Evolutionary conservation across 352 stramenopile species (phyloP).

Genomic region (Halophytophthora batemanensis): DNA sequence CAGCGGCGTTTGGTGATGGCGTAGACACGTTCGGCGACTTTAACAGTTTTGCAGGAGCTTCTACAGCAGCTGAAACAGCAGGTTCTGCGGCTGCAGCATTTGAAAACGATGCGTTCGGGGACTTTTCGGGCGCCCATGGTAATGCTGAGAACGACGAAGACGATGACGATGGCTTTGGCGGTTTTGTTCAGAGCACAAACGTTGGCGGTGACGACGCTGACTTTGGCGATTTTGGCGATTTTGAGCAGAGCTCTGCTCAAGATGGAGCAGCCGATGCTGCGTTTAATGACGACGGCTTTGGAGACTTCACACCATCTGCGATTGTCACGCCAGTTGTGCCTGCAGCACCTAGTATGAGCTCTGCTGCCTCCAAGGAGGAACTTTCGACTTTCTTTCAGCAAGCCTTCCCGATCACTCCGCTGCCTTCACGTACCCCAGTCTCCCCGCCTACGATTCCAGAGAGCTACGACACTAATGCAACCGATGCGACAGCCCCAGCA

Average conservation of each 20-base stretch:
- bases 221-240: conserved; percentile 37
- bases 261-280: conserved; percentile 9
- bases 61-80: conserved; percentile 4
- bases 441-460: conserved; percentile 9
- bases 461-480: no score
- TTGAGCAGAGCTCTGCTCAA: conserved; percentile 6
- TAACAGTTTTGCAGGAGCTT: conserved; percentile 11
- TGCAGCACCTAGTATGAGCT: background rate
- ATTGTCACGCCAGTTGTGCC: background rate
- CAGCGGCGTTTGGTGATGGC: conserved; percentile 11
- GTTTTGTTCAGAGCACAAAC: conserved; percentile 29
- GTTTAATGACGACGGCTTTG: conserved; percentile 31
- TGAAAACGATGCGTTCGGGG: conserved; percentile 31
- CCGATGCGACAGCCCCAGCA: conserved; percentile 3
- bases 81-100: background rate
- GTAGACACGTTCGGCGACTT: conserved; percentile 11
- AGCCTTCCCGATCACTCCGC: conserved; percentile 26
- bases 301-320: conserved; percentile 20
- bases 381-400: conserved; percentile 33
- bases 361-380: conserved; percentile 26
- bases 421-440: conserved; percentile 5
- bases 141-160: conserved; percentile 4
- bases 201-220: no score
- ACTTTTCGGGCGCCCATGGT: conserved; percentile 40
- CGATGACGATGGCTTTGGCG: conserved; percentile 34